Percentiles rank a stretch among this genome's conserved stretches.
Evolutionary conservation across 441 rosid species (phyloP).

Genomic region (Erodium texanum): DNA sequence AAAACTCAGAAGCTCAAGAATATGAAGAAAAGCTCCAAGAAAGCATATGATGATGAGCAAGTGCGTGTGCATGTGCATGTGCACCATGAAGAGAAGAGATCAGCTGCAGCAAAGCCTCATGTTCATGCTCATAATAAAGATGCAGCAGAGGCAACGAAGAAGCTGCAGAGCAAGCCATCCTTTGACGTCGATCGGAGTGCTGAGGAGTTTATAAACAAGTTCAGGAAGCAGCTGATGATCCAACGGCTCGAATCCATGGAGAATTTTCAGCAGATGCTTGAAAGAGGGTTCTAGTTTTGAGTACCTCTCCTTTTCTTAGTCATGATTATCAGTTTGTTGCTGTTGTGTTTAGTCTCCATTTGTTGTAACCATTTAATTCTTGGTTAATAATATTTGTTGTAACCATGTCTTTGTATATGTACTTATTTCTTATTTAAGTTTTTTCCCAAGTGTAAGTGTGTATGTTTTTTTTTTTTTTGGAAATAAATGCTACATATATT

Average conservation of each 20-base stretch:
- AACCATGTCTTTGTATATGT: no score
- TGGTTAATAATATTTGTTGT: no score
- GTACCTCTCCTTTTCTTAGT: no score
- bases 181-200: conserved; percentile 67
- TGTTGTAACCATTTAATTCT: no score
- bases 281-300: conserved; percentile 22
- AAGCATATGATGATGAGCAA: not conserved
- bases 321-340: no score
- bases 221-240: conserved; percentile 56
- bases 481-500: no score
- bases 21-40: conserved; percentile 17
- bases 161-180: conserved; percentile 32
- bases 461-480: no score
- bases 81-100: not conserved
- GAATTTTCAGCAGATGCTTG: conserved; percentile 51
- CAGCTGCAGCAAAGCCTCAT: not conserved
- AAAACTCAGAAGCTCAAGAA: conserved; percentile 3
- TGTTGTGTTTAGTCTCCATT: no score
- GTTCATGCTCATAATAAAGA: no score
- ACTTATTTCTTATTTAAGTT: no score
- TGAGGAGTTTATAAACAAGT: conserved; percentile 68
- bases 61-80: no score
- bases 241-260: conserved; percentile 76
- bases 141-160: not conserved
- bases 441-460: no score